phyloP scores from a whole-genome alignment of 805 yeast genomes.

The Metschnikowia arizonensis region DNA sequence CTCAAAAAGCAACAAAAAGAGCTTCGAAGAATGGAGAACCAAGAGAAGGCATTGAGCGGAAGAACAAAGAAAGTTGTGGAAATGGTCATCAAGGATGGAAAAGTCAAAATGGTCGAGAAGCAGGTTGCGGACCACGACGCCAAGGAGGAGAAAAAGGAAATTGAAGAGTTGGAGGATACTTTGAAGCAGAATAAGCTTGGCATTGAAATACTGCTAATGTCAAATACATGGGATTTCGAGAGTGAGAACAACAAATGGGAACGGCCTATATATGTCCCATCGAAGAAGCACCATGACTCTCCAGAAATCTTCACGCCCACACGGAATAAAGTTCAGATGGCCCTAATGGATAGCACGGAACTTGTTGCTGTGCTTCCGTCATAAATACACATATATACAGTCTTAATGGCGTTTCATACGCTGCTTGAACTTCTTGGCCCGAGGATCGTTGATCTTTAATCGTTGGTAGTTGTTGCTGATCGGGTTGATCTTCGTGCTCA shows the following conservation, averaged over 20 bases:
- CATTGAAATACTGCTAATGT: constrained; percentile 29
- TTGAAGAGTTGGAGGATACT: constrained; percentile 35
- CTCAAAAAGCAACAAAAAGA: constrained; percentile 81
- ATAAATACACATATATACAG: not conserved
- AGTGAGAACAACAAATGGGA: constrained; percentile 53
- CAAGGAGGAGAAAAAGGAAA: constrained; percentile 29
- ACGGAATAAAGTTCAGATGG: constrained; percentile 16
- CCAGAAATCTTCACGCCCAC: not conserved
- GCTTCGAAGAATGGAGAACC: constrained; percentile 57
- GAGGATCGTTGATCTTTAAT: constrained; percentile 47
- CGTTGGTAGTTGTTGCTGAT: constrained; percentile 49
- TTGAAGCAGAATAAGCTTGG: constrained; percentile 21
- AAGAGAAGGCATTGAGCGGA: constrained; percentile 53
- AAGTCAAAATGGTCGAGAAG: constrained; percentile 61
- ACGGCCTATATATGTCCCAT: constrained; percentile 42
- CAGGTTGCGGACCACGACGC: constrained; percentile 20
- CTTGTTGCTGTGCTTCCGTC: constrained; percentile 18
- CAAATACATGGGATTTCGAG: constrained; percentile 57
- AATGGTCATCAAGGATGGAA: constrained; percentile 76
- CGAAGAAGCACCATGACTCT: not conserved
- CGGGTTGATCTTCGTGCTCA: constrained; percentile 23
- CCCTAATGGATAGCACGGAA: constrained; percentile 12
- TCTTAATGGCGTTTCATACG: constrained; percentile 31
- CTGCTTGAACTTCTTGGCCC: constrained; percentile 39
- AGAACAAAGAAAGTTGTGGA: constrained; percentile 72